Evolutionary conservation across 2,329 filamentous ascomycete species (phyloP).

Genomic region (Epichloe sylvatica): DNA sequence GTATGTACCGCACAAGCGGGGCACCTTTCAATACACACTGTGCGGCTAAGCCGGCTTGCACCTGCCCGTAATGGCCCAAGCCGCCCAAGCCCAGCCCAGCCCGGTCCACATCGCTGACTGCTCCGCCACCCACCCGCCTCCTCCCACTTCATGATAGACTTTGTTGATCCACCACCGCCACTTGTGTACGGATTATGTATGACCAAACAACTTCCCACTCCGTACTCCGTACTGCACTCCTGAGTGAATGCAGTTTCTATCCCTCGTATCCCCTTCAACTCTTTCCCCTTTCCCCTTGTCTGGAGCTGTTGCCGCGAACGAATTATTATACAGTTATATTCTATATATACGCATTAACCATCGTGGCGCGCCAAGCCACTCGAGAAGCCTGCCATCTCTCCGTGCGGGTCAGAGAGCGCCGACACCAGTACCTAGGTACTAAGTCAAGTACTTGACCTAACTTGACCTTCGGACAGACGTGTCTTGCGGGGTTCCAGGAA

Average conservation of each 20-base stretch:
- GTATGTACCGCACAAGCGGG: too few species aligned
- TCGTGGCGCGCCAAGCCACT: not conserved
- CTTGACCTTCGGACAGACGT: not conserved
- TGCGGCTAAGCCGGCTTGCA: too few species aligned
- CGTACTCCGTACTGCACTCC: not conserved
- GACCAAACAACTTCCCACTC: not conserved
- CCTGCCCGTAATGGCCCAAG: too few species aligned
- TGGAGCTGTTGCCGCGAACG: not conserved
- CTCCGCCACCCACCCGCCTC: not conserved
- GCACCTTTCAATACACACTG: too few species aligned
- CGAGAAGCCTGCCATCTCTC: not conserved
- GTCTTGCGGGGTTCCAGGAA: conserved; percentile 4
- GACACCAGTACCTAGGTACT: not conserved
- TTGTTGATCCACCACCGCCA: not conserved
- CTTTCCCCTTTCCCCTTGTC: not conserved
- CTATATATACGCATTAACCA: not conserved
- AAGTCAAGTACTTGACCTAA: not conserved
- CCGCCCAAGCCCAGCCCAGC: too few species aligned
- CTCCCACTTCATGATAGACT: not conserved
- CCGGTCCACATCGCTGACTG: not conserved
- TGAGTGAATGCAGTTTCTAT: not conserved
- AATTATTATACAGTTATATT: not conserved
- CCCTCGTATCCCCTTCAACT: not conserved
- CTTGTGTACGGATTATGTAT: not conserved
- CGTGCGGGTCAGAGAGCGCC: conserved; percentile 1